Evolutionary conservation across 768 basidiomycete genomes (phyloP).

Genomic region (Sarcodon sp.): DNA sequence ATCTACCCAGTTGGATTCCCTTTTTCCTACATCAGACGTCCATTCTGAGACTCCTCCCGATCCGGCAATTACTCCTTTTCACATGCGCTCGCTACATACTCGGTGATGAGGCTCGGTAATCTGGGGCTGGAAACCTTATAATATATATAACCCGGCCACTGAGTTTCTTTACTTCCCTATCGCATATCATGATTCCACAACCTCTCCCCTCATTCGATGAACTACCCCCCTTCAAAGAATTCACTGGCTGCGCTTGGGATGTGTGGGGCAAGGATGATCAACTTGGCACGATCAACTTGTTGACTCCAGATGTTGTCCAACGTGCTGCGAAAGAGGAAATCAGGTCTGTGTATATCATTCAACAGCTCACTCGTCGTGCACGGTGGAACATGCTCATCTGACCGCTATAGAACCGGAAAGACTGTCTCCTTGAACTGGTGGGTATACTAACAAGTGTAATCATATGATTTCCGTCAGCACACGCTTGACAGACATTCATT

Average conservation of each 20-base stretch:
- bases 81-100: too few relatives aligned
- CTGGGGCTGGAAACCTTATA: background rate
- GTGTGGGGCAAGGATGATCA: conserved; percentile 57
- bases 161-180: background rate
- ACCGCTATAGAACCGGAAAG: conserved; percentile 29
- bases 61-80: too few relatives aligned
- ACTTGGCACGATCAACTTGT: conserved; percentile 52
- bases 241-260: conserved; percentile 52
- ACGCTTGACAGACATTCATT: background rate
- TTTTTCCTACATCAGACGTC: too few relatives aligned
- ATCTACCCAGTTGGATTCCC: too few relatives aligned
- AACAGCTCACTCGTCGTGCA: background rate
- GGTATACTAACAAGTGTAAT: conserved; percentile 9
- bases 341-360: conserved; percentile 23
- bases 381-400: background rate
- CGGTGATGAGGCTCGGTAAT: too few relatives aligned
- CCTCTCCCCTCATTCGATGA: conserved; percentile 34
- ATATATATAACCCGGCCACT: background rate
- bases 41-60: too few relatives aligned
- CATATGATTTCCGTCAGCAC: background rate
- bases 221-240: conserved; percentile 26
- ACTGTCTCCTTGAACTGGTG: conserved; percentile 53
- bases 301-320: conserved; percentile 53
- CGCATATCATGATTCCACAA: conserved; percentile 7
- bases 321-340: conserved; percentile 45